Evolutionary conservation across 2,329 filamentous ascomycete genomes (phyloP).

Genomic region (Arthrobotrys sinensis): DNA sequence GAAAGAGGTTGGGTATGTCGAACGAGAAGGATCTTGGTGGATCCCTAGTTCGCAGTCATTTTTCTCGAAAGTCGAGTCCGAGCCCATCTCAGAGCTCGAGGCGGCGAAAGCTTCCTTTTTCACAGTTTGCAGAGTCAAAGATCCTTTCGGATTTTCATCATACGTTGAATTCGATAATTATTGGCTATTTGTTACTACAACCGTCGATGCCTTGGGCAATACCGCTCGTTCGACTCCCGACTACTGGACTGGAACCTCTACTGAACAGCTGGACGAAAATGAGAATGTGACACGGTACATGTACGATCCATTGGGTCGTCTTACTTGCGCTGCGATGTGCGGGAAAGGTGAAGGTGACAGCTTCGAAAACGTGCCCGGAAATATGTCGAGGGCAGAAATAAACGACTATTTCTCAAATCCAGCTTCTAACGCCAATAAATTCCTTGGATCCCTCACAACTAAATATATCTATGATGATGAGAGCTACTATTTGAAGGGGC

Average conservation of each 20-base stretch:
- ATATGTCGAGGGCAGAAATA: neutral
- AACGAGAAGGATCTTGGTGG: constrained; percentile 19
- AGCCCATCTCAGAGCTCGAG: neutral
- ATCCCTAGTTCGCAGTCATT: neutral
- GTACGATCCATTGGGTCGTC: neutral
- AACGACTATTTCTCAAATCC: neutral
- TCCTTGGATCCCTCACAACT: neutral
- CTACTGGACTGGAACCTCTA: neutral
- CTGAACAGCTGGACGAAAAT: neutral
- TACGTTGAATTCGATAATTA: neutral
- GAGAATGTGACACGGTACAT: neutral
- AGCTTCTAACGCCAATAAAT: neutral
- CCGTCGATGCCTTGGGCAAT: neutral
- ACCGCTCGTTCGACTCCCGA: neutral
- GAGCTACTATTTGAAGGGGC: neutral
- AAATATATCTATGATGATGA: neutral
- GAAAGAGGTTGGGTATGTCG: constrained; percentile 18
- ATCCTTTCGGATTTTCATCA: neutral
- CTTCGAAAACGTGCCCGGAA: neutral
- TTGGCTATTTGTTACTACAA: neutral
- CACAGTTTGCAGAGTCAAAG: too few relatives aligned
- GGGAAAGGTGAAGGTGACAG: constrained; percentile 13
- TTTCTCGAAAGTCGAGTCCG: neutral
- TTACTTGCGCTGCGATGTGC: neutral
- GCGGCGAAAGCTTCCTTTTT: neutral